A percentile compares a stretch with the other conserved stretches of the same genome.
These are phyloP conservation scores for Tuctoria greenei DNA, from an alignment of 176 grass and related monocot species.

Conservation along the genomic window DNA sequence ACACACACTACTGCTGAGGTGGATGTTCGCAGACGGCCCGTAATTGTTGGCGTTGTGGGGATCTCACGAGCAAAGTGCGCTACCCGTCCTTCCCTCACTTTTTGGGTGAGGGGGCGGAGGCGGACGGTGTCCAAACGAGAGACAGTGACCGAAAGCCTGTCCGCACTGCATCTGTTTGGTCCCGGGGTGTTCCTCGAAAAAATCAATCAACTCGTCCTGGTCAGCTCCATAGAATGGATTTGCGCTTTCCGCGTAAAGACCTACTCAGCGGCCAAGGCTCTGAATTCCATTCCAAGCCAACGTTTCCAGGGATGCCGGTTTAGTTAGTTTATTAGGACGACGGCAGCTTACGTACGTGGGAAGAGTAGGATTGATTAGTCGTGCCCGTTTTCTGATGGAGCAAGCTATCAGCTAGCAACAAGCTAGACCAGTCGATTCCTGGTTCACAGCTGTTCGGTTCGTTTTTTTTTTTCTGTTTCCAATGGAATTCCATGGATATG, in stretches of 20 bases:
- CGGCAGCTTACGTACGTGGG: slow-evolving; percentile 15
- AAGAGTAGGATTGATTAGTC: neutral
- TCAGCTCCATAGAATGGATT: neutral
- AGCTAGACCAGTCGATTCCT: slow-evolving; percentile 24
- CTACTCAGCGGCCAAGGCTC: no score
- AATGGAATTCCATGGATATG: neutral
- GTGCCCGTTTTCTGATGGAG: neutral
- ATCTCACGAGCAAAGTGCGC: no score
- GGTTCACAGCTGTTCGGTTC: neutral
- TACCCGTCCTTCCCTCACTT: no score
- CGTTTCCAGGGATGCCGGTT: neutral
- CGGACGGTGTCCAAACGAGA: no score
- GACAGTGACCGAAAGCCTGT: no score
- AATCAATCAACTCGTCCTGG: neutral
- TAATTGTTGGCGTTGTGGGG: no score
- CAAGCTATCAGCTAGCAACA: neutral
- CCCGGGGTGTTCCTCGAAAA: neutral
- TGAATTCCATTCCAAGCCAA: no score
- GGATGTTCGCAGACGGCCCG: no score
- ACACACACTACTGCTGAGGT: no score
- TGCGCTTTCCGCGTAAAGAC: neutral
- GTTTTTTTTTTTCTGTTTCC: neutral
- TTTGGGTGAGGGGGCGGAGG: no score
- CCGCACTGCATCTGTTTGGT: neutral
- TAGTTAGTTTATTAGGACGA: slow-evolving; percentile 6